Base-by-base conservation (phyloP, 2,329 filamentous ascomycete species). In the Neofusicoccum umdonicola region DNA sequence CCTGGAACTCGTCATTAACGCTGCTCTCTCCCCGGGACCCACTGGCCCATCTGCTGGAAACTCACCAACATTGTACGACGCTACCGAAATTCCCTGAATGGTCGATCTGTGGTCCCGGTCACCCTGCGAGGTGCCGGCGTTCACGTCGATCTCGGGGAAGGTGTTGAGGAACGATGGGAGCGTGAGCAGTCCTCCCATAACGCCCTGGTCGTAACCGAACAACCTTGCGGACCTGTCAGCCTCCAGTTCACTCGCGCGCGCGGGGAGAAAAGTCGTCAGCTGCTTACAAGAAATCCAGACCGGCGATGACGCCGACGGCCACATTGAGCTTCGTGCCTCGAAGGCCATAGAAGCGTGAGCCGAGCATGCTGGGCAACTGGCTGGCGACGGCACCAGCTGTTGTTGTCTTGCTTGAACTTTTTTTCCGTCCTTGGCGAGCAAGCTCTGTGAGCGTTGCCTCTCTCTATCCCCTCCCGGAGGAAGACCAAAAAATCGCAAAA, bases 231-330 rank as follows among this genome's bases (percentile, higher is more conserved):
- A 3, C 2, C 3, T 17, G 52, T 64, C 17, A 64, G 62, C 13
- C 6, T 42, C 35, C 8, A 1, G 12, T 27, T 2, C n/a, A 45
- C 7, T 12, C n/a, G 2, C 9, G 68, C 34, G 51, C 27, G 27
- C 27, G 27, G 27, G 27, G 27, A 31, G 27, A 52, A n/a, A 51
- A n/a, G 15, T 7, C n/a, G n/a, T 17, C 39, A 1, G 34, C 12
- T 0, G 69, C 72, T 64, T 69, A 87, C 68, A 90, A 79, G 73
- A 91, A 91, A 76, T 91, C 89, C 57, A 88, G 85, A 71, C 89
- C 90, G 65, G 90, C 90, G 71, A 92, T 84, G n/a, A 87, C 78
- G 67, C 87, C 87, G 69, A 92, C 86, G 62, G 88, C 88, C 83
- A 79, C 89, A 54, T 78, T 90, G 68, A 92, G 85, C 75, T 78